phyloP scores from a whole-genome alignment of 2,329 filamentous ascomycete genomes.

The Colletotrichum abscissum region DNA sequence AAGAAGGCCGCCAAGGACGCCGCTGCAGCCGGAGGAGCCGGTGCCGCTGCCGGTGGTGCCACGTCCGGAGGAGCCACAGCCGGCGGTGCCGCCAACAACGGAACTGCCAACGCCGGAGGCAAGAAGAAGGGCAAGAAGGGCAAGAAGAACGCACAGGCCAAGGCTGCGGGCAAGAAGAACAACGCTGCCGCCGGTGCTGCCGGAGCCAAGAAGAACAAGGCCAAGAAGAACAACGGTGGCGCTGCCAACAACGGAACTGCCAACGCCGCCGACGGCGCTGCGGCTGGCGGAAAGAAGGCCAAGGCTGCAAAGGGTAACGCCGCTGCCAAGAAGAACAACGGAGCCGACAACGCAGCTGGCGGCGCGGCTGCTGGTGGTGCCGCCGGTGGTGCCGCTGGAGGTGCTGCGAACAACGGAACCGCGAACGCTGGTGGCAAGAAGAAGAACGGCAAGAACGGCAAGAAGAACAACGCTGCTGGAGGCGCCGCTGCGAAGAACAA shows the following conservation, averaged over 20 bases:
- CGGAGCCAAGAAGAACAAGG: constrained; percentile 1
- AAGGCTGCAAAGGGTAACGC: constrained; percentile 2
- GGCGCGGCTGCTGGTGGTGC: neutral
- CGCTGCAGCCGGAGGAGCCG: neutral
- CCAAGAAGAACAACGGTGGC: constrained; percentile 3
- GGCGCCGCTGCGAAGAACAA: constrained; percentile 20
- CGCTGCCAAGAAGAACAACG: constrained; percentile 5
- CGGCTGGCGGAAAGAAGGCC: neutral
- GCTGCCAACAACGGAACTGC: constrained; percentile 32
- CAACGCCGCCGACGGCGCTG: neutral
- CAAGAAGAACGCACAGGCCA: neutral
- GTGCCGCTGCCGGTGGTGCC: neutral
- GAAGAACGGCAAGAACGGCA: neutral
- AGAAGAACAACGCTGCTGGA: neutral
- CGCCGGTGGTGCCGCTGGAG: neutral
- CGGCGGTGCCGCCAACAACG: constrained; percentile 10
- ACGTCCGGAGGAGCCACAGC: neutral
- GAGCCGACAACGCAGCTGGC: neutral
- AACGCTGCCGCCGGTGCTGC: constrained; percentile 13
- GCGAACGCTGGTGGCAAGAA: constrained; percentile 2
- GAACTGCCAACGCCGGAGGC: constrained; percentile 10
- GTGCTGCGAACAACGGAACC: constrained; percentile 15
- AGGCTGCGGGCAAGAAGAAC: constrained; percentile 6
- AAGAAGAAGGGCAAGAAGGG: neutral
- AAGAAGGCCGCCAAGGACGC: neutral